Evolutionary conservation across 352 stramenopile species (phyloP), one percentile per base, ranked within the genome.

Genomic region (Pythium phragmiticola): DNA sequence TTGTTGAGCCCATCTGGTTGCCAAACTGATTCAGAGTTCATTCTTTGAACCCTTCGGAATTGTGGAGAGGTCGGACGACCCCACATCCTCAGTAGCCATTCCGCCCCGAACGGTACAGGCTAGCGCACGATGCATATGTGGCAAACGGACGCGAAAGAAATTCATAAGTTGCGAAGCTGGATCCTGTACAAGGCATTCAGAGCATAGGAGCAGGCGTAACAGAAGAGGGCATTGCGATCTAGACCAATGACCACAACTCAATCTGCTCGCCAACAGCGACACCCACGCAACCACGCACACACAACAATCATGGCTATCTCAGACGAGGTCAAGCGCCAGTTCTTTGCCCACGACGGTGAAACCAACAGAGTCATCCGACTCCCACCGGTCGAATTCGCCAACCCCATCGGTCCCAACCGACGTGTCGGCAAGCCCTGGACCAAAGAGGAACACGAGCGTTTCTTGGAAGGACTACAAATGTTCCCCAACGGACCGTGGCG

Each of bases 401-500:
- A 19, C 9, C 57, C 57, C 5, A 21, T 65, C 16, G 47, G 59
- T 13, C 49, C 39, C 14, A 55, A 55, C 17, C 59, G 49, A 7
- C 59, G 59, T 19, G 47, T 45, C 34, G 49, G 59, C 9, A 53
- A 55, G 19, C 59, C 59, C 8, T 86, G 77, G 77, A 76, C 72
- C 5, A 65, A 72, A 37, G 77, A 82, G 7, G 77, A 85, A 46
- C 77, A 86, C 60, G 75, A 74, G 13, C 75, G 75, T 7, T 84
- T 87, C 45, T 57, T 84, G 12, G 41, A 77, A 2, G 75, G 73
- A 13, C 68, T 87, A 37, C 72, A 84, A 43, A 19, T 83, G 48
- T 84, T 75, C 61, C 76, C 77, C 4, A 65, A 66, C 0, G 78
- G 75, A 0, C 74, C 76, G 2, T 87, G 78, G 76, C 74, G 77